These are phyloP conservation scores for Trypanosoma rangeli DNA, from an alignment of 208 protist species.

Conservation along the genomic window DNA sequence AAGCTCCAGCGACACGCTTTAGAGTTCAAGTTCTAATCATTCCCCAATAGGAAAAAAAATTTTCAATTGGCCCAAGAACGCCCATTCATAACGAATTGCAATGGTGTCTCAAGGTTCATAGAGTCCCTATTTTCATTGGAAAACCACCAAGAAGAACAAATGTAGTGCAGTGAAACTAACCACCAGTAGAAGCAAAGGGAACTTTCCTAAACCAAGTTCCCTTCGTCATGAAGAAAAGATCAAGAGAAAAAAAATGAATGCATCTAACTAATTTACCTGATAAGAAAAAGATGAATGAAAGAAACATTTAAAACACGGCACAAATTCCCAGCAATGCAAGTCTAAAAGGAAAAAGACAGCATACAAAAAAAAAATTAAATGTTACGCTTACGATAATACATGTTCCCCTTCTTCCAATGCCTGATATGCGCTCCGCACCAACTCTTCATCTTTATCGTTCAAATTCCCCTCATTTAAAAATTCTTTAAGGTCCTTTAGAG, in stretches of 20 bases:
- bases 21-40: no score
- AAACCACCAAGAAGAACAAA: not conserved
- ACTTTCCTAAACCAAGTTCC: not conserved
- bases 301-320: constrained; percentile 24
- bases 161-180: not conserved
- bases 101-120: not conserved
- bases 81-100: no score
- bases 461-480: constrained; percentile 56
- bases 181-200: not conserved
- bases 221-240: not conserved
- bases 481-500: constrained; percentile 56
- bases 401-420: constrained; percentile 30
- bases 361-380: constrained; percentile 1
- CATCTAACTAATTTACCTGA: not conserved
- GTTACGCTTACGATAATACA: constrained; percentile 19
- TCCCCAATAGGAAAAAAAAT: no score
- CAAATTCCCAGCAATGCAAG: not conserved
- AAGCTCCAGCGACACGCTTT: no score
- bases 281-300: constrained; percentile 13
- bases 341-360: not conserved
- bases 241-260: not conserved
- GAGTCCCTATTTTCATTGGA: not conserved
- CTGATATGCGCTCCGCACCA: constrained; percentile 18
- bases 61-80: no score
- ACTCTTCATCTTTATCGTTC: constrained; percentile 38